Percentiles rank a stretch among this genome's conserved stretches.
Conservation (phyloP, 2,329 filamentous ascomycete species). For the Nemania sp. region DNA sequence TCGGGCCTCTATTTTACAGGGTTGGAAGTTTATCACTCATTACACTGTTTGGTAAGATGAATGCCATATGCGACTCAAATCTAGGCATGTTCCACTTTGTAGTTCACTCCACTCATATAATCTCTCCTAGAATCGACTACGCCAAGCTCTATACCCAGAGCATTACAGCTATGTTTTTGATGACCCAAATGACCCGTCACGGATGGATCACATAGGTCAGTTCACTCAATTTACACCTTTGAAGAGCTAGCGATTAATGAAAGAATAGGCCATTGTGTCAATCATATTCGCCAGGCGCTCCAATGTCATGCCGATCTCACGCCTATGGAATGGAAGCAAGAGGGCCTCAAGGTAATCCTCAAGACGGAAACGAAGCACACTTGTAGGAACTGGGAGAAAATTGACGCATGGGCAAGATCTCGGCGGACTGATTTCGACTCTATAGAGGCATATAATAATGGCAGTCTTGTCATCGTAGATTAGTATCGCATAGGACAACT, state of each 20-base stretch:
- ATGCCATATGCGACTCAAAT: no score
- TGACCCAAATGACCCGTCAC: conserved; percentile 3
- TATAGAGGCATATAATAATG: conserved; percentile 7
- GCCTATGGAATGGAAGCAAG: conserved; percentile 17
- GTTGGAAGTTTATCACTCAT: conserved; percentile 17
- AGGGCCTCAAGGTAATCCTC: conserved; percentile 8
- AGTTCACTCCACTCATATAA: not conserved
- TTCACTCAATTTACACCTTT: not conserved
- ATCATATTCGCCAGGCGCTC: conserved; percentile 18
- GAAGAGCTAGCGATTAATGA: not conserved
- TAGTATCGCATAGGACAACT: no score
- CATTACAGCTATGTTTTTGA: conserved; percentile 9
- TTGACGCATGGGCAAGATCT: conserved; percentile 11
- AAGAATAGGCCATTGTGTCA: conserved; percentile 15
- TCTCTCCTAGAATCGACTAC: conserved; percentile 12
- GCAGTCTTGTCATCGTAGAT: conserved; percentile 9
- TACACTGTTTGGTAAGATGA: conserved; percentile 18
- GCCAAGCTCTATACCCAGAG: conserved; percentile 16
- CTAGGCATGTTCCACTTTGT: not conserved
- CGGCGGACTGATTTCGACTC: not conserved
- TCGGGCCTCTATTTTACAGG: conserved; percentile 18
- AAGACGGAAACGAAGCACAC: conserved; percentile 13
- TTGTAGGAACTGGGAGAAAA: conserved; percentile 17
- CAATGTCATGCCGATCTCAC: conserved; percentile 19
- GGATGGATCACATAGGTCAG: conserved; percentile 16